phyloP scores from a whole-genome alignment of 2,329 filamentous ascomycete species.

The Escovopsis weberi region DNA sequence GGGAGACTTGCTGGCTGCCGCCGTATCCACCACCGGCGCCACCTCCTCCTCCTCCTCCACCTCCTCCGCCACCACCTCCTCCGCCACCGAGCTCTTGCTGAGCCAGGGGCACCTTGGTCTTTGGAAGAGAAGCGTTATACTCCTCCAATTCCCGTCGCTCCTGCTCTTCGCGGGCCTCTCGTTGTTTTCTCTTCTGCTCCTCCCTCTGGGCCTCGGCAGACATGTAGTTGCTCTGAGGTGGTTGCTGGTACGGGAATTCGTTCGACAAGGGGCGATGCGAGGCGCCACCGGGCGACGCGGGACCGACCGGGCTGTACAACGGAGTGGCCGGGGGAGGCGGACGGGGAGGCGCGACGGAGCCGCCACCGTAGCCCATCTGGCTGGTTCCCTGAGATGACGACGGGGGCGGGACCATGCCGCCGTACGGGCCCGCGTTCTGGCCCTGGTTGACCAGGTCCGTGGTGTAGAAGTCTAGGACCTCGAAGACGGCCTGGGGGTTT shows the following conservation, averaged over 20 bases:
- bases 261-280: conserved; percentile 33
- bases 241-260: conserved; percentile 32
- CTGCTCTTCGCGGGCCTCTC: conserved; percentile 45
- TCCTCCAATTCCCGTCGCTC: conserved; percentile 65
- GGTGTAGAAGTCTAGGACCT: conserved; percentile 74
- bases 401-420: conserved; percentile 52
- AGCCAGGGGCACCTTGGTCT: conserved; percentile 64
- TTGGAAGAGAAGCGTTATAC: conserved; percentile 80
- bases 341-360: conserved; percentile 52
- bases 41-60: too few species aligned
- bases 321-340: conserved; percentile 34
- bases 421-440: conserved; percentile 55
- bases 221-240: conserved; percentile 44
- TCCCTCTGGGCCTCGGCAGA: conserved; percentile 36
- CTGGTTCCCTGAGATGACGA: conserved; percentile 42
- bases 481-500: conserved; percentile 75
- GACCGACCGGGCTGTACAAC: conserved; percentile 31
- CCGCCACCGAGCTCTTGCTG: conserved; percentile 81
- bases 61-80: conserved; percentile 29
- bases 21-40: conserved; percentile 42
- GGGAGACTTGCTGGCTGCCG: conserved; percentile 24
- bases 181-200: conserved; percentile 44
- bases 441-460: conserved; percentile 66
- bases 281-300: conserved; percentile 22
- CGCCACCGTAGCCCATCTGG: conserved; percentile 42